These are phyloP conservation scores for Torulaspora franciscae DNA, from an alignment of 805 yeast genomes.

Conservation along the genomic window DNA sequence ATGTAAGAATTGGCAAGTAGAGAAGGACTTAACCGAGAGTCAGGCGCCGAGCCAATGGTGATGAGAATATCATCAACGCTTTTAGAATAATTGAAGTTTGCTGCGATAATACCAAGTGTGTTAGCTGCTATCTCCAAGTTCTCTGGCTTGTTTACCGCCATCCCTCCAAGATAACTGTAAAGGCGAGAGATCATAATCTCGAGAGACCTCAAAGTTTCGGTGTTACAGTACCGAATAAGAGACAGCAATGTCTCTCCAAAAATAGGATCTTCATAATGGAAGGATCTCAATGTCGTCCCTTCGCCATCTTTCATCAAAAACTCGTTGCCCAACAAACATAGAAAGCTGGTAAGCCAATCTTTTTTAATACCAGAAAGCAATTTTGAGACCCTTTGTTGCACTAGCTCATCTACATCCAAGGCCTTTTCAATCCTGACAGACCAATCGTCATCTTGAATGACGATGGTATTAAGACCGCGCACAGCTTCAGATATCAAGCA, in stretches of 20 bases:
- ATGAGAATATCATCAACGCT: conserved; percentile 7
- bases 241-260: conserved; percentile 38
- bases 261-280: conserved; percentile 24
- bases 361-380: conserved; percentile 21
- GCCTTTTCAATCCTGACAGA: conserved; percentile 62
- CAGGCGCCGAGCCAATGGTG: neutral
- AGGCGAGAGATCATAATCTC: conserved; percentile 24
- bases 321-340: conserved; percentile 39
- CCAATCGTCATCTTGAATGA: conserved; percentile 75
- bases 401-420: conserved; percentile 53
- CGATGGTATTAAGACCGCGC: conserved; percentile 46
- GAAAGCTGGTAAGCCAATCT: conserved; percentile 26
- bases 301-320: conserved; percentile 20
- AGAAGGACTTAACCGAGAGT: conserved; percentile 6
- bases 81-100: conserved; percentile 11
- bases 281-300: conserved; percentile 17
- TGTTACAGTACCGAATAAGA: conserved; percentile 23
- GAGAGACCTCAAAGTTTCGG: conserved; percentile 8
- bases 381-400: conserved; percentile 22
- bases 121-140: conserved; percentile 40
- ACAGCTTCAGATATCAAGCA: conserved; percentile 63
- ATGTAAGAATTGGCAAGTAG: conserved; percentile 18
- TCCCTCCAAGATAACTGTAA: conserved; percentile 19
- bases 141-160: conserved; percentile 18
- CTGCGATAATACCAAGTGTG: conserved; percentile 44